Percentiles rank a stretch among this genome's conserved stretches.
Conservation (phyloP, 2,329 filamentous ascomycete species). For the Arthrobotrys sphaeroides region DNA sequence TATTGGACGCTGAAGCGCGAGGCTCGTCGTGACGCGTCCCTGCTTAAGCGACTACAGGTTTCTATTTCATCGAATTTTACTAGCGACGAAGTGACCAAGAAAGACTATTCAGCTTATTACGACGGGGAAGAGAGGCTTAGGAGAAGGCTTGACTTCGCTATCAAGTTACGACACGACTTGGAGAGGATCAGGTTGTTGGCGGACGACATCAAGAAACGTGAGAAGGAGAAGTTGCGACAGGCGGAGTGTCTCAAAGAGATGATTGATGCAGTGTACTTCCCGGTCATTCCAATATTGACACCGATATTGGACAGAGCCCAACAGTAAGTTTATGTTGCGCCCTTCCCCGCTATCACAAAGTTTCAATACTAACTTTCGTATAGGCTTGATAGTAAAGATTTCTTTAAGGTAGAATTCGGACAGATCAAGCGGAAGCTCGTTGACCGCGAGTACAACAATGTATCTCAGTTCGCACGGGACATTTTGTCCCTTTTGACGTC, state of each 20-base stretch:
- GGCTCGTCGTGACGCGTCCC: conserved; percentile 85
- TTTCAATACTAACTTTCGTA: conserved; percentile 35
- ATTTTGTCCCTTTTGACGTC: conserved; percentile 66
- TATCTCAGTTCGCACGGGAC: conserved; percentile 66
- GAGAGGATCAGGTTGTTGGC: conserved; percentile 74
- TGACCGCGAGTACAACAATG: conserved; percentile 69
- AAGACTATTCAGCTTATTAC: conserved; percentile 94
- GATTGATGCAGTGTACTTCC: conserved; percentile 91
- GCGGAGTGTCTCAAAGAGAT: conserved; percentile 79
- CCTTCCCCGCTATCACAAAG: conserved; percentile 46
- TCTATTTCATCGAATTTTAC: conserved; percentile 86
- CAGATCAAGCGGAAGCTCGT: conserved; percentile 67
- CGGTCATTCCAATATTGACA: conserved; percentile 77
- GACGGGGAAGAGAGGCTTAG: conserved; percentile 79
- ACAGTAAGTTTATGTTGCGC: conserved; percentile 72
- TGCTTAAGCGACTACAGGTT: conserved; percentile 90
- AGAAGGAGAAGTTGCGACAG: conserved; percentile 79
- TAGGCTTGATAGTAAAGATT: conserved; percentile 71
- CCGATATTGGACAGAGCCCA: conserved; percentile 83
- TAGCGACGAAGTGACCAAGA: conserved; percentile 93
- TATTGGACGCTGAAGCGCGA: conserved; percentile 99
- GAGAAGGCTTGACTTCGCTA: conserved; percentile 87
- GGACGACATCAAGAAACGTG: conserved; percentile 76
- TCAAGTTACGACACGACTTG: conserved; percentile 78
- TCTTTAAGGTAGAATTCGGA: conserved; percentile 68